These are phyloP conservation scores for Globisporangium solare DNA, from an alignment of 352 stramenopile species.

Conservation along the genomic window DNA sequence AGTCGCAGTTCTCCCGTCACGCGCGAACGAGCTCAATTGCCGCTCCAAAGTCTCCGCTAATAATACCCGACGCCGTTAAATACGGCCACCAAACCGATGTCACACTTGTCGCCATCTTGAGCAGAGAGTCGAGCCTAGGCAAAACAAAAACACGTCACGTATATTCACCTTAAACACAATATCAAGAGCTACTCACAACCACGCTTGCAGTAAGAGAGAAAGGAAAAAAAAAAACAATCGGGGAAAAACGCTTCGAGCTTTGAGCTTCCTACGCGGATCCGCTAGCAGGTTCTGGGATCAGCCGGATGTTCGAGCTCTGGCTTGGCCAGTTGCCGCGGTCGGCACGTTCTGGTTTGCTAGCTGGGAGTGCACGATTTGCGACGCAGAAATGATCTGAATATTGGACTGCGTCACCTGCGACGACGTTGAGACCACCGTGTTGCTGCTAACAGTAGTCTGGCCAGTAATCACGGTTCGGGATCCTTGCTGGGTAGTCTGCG, in stretches of 20 bases:
- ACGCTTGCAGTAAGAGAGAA: background rate
- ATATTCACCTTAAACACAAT: constrained; percentile 1
- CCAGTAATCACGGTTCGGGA: background rate
- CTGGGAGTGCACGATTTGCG: background rate
- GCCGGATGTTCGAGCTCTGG: background rate
- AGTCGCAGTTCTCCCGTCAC: too few relatives aligned
- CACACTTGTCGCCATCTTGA: too few relatives aligned
- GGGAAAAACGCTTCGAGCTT: background rate
- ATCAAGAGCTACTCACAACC: background rate
- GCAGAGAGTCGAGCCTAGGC: background rate
- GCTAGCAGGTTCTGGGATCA: background rate
- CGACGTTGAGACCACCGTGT: background rate
- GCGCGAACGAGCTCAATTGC: background rate
- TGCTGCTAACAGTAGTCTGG: constrained; percentile 2
- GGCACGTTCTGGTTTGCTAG: background rate
- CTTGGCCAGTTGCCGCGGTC: background rate
- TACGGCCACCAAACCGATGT: background rate
- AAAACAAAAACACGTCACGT: background rate
- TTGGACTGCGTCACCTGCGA: constrained; percentile 4
- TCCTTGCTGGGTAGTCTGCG: background rate
- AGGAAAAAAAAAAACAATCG: too few relatives aligned
- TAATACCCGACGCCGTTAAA: background rate
- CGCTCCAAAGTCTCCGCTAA: background rate
- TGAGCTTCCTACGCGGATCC: background rate
- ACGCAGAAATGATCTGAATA: constrained; percentile 10